phyloP scores from a whole-genome alignment of 208 protist genomes.

The Trypanosoma brucei region DNA sequence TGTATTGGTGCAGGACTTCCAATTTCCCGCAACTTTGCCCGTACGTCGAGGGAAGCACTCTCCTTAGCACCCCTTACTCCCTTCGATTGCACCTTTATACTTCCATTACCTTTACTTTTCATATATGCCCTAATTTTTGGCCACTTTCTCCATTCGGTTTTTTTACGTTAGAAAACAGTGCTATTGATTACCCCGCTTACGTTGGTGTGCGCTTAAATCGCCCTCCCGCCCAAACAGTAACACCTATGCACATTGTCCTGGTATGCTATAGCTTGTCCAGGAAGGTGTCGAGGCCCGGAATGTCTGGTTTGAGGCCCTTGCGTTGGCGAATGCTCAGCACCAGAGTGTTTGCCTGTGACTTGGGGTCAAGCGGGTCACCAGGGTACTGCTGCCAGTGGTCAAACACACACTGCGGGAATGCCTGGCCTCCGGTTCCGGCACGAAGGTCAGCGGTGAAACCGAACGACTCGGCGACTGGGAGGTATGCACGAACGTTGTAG shows the following conservation, averaged over 20 bases:
- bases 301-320: slow-evolving; percentile 95
- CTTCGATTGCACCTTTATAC: too few relatives aligned
- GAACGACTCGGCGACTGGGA: slow-evolving; percentile 99
- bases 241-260: not conserved
- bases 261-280: slow-evolving; percentile 92
- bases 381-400: slow-evolving; percentile 96
- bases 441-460: slow-evolving; percentile 95
- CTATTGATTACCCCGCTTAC: too few relatives aligned
- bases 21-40: too few relatives aligned
- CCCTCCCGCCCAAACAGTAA: too few relatives aligned
- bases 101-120: too few relatives aligned
- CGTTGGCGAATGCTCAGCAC: slow-evolving; percentile 89
- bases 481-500: slow-evolving; percentile 96
- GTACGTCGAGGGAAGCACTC: too few relatives aligned
- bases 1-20: too few relatives aligned
- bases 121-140: too few relatives aligned
- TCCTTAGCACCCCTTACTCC: too few relatives aligned
- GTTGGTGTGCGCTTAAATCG: too few relatives aligned
- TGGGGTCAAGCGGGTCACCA: slow-evolving; percentile 81
- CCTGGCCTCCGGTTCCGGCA: slow-evolving; percentile 92
- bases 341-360: slow-evolving; percentile 63
- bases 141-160: too few relatives aligned
- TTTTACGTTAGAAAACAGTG: too few relatives aligned
- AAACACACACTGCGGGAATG: slow-evolving; percentile 97
- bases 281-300: slow-evolving; percentile 92